Conservation (phyloP, 73 alveolate species). For the Paraurostyla sp. region DNA sequence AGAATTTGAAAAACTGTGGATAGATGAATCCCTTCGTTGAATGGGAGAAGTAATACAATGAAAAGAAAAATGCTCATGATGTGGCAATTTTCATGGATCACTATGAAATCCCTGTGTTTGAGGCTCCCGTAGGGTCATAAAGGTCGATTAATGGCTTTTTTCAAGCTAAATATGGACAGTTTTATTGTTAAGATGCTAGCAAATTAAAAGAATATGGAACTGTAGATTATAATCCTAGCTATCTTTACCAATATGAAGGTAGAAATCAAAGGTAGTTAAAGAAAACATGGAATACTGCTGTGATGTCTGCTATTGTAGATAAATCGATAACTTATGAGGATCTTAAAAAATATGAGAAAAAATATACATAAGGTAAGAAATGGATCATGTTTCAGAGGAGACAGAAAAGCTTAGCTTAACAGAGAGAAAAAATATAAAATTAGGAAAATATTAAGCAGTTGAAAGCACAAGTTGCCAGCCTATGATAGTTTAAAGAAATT, state of each 20-base stretch:
- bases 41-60: conserved; percentile 7
- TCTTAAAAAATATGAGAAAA: not conserved
- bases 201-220: no score
- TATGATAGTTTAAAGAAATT: no score
- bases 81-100: conserved; percentile 18
- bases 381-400: not conserved
- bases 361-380: not conserved
- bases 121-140: conserved; percentile 3
- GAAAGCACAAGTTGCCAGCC: no score
- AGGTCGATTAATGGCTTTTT: conserved; percentile 22
- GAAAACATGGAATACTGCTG: conserved; percentile 27
- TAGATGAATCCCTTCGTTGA: conserved; percentile 40
- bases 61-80: not conserved
- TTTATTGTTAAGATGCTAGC: conserved; percentile 26
- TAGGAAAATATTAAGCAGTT: no score
- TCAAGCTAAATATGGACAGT: conserved; percentile 57
- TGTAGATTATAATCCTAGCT: no score
- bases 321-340: not conserved
- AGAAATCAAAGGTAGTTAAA: not conserved
- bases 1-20: conserved; percentile 10
- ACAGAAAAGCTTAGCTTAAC: no score
- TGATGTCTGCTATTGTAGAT: conserved; percentile 28
- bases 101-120: conserved; percentile 46
- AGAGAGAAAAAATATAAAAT: no score
- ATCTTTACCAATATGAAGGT: no score